A percentile compares a stretch with the other conserved stretches of the same genome.
Conservation (phyloP, 345 rosid species). For the Salix exigua region DNA sequence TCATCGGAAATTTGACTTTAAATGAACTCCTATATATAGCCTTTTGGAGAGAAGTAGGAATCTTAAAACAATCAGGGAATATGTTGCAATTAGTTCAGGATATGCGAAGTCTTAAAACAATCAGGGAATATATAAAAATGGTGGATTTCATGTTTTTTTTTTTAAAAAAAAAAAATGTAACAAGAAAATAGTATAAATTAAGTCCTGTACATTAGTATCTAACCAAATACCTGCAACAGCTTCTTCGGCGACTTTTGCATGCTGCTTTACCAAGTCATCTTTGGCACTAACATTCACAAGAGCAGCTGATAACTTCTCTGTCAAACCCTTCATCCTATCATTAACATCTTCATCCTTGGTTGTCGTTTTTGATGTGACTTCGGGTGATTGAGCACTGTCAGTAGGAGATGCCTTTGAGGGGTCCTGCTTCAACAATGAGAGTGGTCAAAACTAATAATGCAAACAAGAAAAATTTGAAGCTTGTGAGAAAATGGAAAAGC, state of each 20-base stretch:
- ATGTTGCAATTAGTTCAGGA: background rate
- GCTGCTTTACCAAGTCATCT: constrained; percentile 85
- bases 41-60: background rate
- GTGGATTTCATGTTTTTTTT: too few relatives aligned
- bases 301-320: constrained; percentile 68
- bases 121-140: background rate
- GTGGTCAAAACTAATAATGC: background rate
- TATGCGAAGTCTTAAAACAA: background rate
- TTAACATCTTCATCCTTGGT: constrained; percentile 41
- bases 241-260: constrained; percentile 94
- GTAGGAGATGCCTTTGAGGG: constrained; percentile 51
- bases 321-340: constrained; percentile 46
- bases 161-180: too few relatives aligned
- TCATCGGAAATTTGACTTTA: background rate
- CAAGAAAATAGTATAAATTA: background rate
- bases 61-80: background rate
- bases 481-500: background rate
- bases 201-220: background rate
- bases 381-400: constrained; percentile 46
- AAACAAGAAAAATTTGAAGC: background rate
- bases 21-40: background rate
- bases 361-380: constrained; percentile 42
- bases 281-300: constrained; percentile 66
- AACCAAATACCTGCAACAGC: constrained; percentile 68
- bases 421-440: constrained; percentile 43